Evolutionary conservation across 2,329 filamentous ascomycete species (phyloP).

Genomic region (Colletotrichum gloeosporioides): DNA sequence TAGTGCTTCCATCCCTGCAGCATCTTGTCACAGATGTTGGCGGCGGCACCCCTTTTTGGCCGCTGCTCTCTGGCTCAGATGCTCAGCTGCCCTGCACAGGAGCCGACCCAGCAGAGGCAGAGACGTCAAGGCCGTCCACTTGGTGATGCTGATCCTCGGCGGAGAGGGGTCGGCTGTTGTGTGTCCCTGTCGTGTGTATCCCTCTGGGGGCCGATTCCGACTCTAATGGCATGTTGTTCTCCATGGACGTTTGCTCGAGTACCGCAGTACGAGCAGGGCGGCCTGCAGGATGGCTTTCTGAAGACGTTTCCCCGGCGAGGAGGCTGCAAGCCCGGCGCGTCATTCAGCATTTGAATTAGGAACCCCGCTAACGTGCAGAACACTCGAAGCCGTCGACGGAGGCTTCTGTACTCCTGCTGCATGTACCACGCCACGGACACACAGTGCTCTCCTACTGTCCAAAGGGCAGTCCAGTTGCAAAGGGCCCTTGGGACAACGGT

Average conservation of each 20-base stretch:
- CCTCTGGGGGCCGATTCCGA: not conserved
- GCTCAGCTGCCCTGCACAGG: not conserved
- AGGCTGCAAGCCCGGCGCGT: not conserved
- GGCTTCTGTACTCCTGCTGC: not conserved
- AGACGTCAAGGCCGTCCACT: not conserved
- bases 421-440: not conserved
- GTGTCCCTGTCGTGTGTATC: not conserved
- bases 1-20: slow-evolving; percentile 6
- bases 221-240: not conserved
- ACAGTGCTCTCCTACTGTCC: slow-evolving; percentile 5
- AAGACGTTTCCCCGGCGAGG: not conserved
- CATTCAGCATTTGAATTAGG: not conserved
- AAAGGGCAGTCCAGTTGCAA: not conserved
- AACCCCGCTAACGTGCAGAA: not conserved
- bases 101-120: not conserved
- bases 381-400: not conserved
- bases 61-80: not conserved
- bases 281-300: not conserved
- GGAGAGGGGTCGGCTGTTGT: not conserved
- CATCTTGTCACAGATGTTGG: slow-evolving; percentile 17
- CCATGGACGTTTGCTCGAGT: not conserved
- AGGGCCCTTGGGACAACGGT: not conserved
- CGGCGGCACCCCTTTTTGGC: slow-evolving; percentile 9
- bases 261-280: not conserved
- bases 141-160: not conserved